phyloP scores from a whole-genome alignment of 1,139 yeast genomes.

The Candida glucosophila region DNA sequence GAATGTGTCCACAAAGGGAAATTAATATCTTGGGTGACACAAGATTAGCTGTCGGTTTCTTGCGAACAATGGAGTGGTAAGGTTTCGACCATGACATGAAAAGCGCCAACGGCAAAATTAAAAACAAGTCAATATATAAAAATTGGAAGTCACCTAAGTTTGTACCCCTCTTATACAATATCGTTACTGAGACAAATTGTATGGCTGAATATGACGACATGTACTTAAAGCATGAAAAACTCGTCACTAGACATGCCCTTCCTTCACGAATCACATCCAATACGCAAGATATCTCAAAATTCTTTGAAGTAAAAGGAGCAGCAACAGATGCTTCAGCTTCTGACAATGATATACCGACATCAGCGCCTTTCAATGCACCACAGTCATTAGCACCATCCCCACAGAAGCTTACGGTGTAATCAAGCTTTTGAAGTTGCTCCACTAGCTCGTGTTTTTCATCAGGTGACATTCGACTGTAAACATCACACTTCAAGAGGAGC shows the following conservation, averaged over 20 bases:
- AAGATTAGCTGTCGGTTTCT: slow-evolving; percentile 89
- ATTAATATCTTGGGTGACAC: slow-evolving; percentile 82
- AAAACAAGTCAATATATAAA: slow-evolving; percentile 79
- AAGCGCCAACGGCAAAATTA: slow-evolving; percentile 89
- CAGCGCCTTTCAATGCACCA: slow-evolving; percentile 96
- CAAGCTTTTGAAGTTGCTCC: slow-evolving; percentile 72
- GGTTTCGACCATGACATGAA: slow-evolving; percentile 98
- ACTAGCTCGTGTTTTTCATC: slow-evolving; percentile 96
- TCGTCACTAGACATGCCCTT: slow-evolving; percentile 86
- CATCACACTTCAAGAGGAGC: slow-evolving; percentile 63
- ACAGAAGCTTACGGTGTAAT: slow-evolving; percentile 92
- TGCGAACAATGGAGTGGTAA: slow-evolving; percentile 45
- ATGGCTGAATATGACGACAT: slow-evolving; percentile 97
- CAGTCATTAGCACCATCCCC: slow-evolving; percentile 98
- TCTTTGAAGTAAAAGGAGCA: slow-evolving; percentile 90
- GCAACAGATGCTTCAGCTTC: slow-evolving; percentile 99
- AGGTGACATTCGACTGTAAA: slow-evolving; percentile 97
- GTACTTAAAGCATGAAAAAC: slow-evolving; percentile 94
- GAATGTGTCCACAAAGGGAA: slow-evolving; percentile 70
- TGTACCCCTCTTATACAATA: slow-evolving; percentile 80
- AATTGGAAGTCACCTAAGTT: slow-evolving; percentile 98
- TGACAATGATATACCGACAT: slow-evolving; percentile 89
- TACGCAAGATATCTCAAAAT: slow-evolving; percentile 88
- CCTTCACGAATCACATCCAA: slow-evolving; percentile 89
- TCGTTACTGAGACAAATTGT: slow-evolving; percentile 81